Conservation (phyloP, 495 filamentous ascomycete species). For the Alectoria sarmentosa region DNA sequence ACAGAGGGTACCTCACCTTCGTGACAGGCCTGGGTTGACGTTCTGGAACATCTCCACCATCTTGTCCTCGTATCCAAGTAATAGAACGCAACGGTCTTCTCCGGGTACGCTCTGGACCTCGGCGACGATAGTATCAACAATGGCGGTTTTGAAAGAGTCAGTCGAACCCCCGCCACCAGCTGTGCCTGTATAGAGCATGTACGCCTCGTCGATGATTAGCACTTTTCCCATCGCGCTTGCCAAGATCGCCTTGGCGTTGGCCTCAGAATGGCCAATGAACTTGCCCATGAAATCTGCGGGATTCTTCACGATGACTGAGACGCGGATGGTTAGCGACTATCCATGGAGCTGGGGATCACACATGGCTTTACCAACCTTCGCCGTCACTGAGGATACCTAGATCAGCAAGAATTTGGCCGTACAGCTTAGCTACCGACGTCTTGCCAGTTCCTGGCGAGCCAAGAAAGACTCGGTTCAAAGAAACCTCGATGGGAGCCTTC, state of each 20-base stretch:
- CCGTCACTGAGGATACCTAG: constrained; percentile 54
- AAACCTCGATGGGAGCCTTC: constrained; percentile 46
- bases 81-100: constrained; percentile 70
- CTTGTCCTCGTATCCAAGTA: constrained; percentile 71
- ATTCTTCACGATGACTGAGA: constrained; percentile 56
- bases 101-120: constrained; percentile 71
- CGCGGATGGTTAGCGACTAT: constrained; percentile 6
- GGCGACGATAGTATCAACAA: constrained; percentile 75
- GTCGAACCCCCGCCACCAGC: constrained; percentile 17
- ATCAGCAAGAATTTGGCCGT: constrained; percentile 56
- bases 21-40: constrained; percentile 65
- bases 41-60: constrained; percentile 76
- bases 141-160: constrained; percentile 57
- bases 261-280: constrained; percentile 58
- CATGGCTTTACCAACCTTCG: constrained; percentile 50
- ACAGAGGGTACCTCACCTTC: too few relatives aligned
- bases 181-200: constrained; percentile 43
- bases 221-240: constrained; percentile 61
- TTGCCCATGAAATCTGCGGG: constrained; percentile 66
- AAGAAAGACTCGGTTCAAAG: constrained; percentile 64
- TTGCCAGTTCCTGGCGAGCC: constrained; percentile 71
- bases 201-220: constrained; percentile 71
- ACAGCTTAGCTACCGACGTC: constrained; percentile 69
- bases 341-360: too few relatives aligned
- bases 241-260: constrained; percentile 65